Conservation (phyloP, 768 basidiomycete species). For the Galerina sulciceps region DNA sequence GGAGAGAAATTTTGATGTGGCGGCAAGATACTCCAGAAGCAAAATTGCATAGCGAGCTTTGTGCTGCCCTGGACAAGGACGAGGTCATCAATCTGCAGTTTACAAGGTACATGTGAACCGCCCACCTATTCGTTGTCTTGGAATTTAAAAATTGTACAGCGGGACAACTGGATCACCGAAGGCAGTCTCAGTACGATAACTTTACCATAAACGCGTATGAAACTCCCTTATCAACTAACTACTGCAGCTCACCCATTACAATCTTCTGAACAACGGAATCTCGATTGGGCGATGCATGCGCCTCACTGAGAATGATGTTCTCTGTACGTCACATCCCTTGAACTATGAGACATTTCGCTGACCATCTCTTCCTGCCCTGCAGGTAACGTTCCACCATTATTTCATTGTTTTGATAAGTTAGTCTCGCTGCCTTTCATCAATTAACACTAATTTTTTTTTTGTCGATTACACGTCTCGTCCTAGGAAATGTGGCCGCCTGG, state of each 20-base stretch:
- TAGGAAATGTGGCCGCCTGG: slow-evolving; percentile 84
- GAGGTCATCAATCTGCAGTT: slow-evolving; percentile 87
- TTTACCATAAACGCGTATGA: neutral
- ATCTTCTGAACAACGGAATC: slow-evolving; percentile 78
- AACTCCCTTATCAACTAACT: neutral
- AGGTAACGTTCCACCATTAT: slow-evolving; percentile 86
- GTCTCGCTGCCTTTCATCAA: neutral
- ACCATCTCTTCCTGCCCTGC: neutral
- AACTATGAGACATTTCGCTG: neutral
- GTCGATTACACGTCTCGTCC: slow-evolving; percentile 62
- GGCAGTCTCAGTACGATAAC: slow-evolving; percentile 70
- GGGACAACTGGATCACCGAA: slow-evolving; percentile 84
- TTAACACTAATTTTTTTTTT: slow-evolving; percentile 10
- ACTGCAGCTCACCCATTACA: slow-evolving; percentile 72
- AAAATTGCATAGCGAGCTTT: slow-evolving; percentile 45
- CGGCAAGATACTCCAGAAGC: slow-evolving; percentile 52
- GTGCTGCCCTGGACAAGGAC: slow-evolving; percentile 50
- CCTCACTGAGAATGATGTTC: slow-evolving; percentile 63
- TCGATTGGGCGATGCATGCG: slow-evolving; percentile 75
- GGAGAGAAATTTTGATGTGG: slow-evolving; percentile 77
- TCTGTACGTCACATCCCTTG: slow-evolving; percentile 49
- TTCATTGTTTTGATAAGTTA: slow-evolving; percentile 90
- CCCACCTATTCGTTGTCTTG: neutral
- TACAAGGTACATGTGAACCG: slow-evolving; percentile 59
- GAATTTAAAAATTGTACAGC: slow-evolving; percentile 36